Evolutionary conservation across 139 green algal genomes (phyloP).

Genomic region (Picochlorum costavermella): DNA sequence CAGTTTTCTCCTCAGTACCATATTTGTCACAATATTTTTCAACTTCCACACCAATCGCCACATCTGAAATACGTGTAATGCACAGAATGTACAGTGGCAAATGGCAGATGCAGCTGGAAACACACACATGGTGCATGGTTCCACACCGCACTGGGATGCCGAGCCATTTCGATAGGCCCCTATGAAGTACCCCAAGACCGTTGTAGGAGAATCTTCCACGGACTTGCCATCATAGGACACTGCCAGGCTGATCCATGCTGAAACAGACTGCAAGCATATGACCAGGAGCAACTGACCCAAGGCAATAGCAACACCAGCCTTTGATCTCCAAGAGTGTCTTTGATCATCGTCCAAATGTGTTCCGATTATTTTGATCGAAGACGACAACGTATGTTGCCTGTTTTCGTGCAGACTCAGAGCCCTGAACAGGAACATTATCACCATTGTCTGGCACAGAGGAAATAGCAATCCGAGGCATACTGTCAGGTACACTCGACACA

Average conservation of each 20-base stretch:
- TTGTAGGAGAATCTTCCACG: conserved; percentile 10
- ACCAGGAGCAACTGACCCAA: conserved; percentile 9
- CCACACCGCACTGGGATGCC: background rate
- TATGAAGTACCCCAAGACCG: conserved; percentile 26
- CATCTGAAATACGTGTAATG: conserved; percentile 11
- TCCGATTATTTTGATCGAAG: background rate
- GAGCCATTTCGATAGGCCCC: conserved; percentile 18
- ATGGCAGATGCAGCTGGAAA: conserved; percentile 26
- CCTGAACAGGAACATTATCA: conserved; percentile 19
- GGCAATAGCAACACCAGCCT: background rate
- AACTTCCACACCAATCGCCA: conserved; percentile 1
- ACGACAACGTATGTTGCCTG: background rate
- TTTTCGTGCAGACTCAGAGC: conserved; percentile 2
- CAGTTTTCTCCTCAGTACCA: conserved; percentile 10
- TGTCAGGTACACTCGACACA: conserved; percentile 28
- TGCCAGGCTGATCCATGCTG: conserved; percentile 21
- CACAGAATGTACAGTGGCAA: conserved; percentile 1
- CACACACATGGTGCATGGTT: conserved; percentile 16
- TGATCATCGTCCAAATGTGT: background rate
- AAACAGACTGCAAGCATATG: conserved; percentile 7
- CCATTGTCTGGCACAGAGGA: conserved; percentile 8
- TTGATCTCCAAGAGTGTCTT: conserved; percentile 2
- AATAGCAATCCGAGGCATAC: conserved; percentile 14
- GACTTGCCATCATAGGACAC: conserved; percentile 1
- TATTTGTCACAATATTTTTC: conserved; percentile 15